A percentile compares a stretch with the other conserved stretches of the same genome.
Conservation (phyloP, 331 rosid genomes). For the Dryas integrifolia region DNA sequence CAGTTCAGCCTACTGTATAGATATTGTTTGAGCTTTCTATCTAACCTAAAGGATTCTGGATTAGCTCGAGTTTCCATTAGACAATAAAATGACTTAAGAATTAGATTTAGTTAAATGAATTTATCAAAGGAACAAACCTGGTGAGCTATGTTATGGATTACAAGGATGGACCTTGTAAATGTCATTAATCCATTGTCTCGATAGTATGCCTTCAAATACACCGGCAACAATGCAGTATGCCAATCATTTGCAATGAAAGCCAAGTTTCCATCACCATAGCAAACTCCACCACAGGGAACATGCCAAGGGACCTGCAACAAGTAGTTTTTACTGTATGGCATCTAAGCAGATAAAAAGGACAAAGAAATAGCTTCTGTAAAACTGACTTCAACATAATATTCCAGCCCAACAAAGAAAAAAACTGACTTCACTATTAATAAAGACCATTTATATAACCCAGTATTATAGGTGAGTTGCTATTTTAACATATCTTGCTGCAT, state of each 20-base stretch:
- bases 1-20: not conserved
- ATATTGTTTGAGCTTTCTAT: constrained; percentile 14
- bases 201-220: constrained; percentile 82
- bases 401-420: too few relatives aligned
- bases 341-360: not conserved
- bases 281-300: constrained; percentile 90
- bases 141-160: constrained; percentile 96
- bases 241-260: constrained; percentile 94
- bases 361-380: not conserved
- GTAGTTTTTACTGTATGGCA: constrained; percentile 1
- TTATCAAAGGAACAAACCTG: constrained; percentile 54
- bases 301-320: constrained; percentile 86
- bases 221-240: constrained; percentile 95
- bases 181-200: constrained; percentile 79
- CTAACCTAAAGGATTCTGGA: not conserved
- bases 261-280: constrained; percentile 99
- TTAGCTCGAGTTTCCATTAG: not conserved
- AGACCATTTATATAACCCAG: not conserved
- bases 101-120: not conserved
- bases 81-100: not conserved
- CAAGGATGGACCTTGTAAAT: constrained; percentile 77
- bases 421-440: too few relatives aligned
- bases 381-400: not conserved
- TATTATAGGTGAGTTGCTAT: not conserved
- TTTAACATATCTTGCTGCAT: not conserved